Evolutionary conservation across 176 grass and related monocot species (phyloP).

Genomic region (Hordeum marinum): DNA sequence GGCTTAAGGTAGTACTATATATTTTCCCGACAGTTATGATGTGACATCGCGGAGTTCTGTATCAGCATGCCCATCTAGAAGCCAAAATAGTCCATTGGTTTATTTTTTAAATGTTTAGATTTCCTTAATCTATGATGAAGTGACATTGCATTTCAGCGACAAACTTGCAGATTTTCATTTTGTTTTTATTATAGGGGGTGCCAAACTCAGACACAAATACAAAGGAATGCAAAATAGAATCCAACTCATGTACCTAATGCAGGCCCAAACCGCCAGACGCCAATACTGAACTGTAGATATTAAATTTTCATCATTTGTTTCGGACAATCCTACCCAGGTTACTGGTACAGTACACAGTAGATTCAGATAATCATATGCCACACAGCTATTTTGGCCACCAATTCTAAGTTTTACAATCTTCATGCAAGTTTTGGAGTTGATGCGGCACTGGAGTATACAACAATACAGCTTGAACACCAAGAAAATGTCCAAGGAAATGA

Average conservation of each 20-base stretch:
- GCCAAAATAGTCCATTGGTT: not conserved
- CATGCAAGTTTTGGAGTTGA: not conserved
- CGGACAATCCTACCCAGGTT: not conserved
- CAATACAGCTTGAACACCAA: not conserved
- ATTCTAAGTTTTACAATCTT: not conserved
- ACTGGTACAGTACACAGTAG: not conserved
- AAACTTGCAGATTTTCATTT: not conserved
- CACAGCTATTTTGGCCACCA: not conserved
- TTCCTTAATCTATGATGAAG: not conserved
- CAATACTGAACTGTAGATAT: not conserved
- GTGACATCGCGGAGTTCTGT: constrained; percentile 6
- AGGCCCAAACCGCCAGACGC: not conserved
- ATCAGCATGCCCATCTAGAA: not conserved
- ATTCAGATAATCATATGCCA: not conserved
- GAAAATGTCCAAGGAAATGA: not conserved
- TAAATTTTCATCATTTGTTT: not conserved
- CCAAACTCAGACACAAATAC: not conserved
- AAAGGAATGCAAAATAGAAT: not conserved
- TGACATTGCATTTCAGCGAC: not conserved
- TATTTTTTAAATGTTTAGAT: not conserved
- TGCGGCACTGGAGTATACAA: not conserved
- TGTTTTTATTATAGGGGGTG: not conserved
- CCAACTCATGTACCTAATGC: not conserved
- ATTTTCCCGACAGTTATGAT: constrained; percentile 27
- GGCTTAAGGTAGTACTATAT: not conserved